Conservation (phyloP, 306 rosid genomes). For the Begonia loranthoides region DNA sequence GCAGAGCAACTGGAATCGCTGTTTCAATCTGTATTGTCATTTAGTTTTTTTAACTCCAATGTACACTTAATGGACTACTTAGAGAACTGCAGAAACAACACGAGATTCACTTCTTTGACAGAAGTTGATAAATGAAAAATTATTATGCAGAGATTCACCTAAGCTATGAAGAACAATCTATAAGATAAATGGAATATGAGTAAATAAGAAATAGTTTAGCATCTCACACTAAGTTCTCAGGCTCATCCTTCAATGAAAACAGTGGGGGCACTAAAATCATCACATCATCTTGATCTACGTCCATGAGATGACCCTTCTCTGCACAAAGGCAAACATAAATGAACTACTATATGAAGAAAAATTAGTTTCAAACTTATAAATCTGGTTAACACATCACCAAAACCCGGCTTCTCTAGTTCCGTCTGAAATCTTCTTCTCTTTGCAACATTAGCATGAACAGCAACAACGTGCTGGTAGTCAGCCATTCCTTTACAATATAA, state of each 20-base stretch:
- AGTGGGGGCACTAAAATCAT: conserved; percentile 73
- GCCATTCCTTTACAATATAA: conserved; percentile 53
- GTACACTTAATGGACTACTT: too few species aligned
- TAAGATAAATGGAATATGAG: too few species aligned
- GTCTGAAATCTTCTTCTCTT: conserved; percentile 55
- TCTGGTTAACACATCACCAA: conserved; percentile 32
- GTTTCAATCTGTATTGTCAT: too few species aligned
- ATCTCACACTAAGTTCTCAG: conserved; percentile 72
- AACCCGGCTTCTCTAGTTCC: conserved; percentile 39
- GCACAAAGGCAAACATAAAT: conserved; percentile 2
- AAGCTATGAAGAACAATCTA: too few species aligned
- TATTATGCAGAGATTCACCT: too few species aligned
- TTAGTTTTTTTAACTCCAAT: too few species aligned
- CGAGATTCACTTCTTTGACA: too few species aligned
- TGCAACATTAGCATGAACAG: conserved; percentile 69
- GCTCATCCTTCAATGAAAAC: conserved; percentile 67
- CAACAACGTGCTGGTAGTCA: conserved; percentile 86
- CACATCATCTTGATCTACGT: conserved; percentile 56
- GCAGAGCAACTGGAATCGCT: too few species aligned
- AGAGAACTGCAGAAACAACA: too few species aligned
- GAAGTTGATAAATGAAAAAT: too few species aligned
- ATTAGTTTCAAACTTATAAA: conserved; percentile 4
- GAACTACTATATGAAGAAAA: background rate
- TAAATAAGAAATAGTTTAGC: background rate
- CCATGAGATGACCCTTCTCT: conserved; percentile 50